phyloP scores from a whole-genome alignment of 2,329 filamentous ascomycete genomes.

The Fusarium illudens region DNA sequence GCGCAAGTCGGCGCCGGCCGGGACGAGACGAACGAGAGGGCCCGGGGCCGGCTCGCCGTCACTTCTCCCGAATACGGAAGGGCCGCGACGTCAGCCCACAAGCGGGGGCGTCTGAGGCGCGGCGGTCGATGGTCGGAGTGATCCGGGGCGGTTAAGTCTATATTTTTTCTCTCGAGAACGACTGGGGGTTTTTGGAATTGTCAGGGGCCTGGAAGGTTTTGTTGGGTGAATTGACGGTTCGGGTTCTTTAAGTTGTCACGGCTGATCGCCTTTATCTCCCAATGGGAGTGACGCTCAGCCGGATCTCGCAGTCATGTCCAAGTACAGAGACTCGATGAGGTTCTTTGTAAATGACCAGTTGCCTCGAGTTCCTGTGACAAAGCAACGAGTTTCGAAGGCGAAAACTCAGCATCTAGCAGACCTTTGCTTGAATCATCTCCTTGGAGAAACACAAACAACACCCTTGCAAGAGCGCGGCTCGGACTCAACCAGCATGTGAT shows the following conservation, averaged over 20 bases:
- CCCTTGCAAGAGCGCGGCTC: background rate
- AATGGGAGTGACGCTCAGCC: background rate
- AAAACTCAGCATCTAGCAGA: background rate
- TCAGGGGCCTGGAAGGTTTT: background rate
- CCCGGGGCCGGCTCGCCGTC: conserved; percentile 9
- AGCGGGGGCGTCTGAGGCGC: conserved; percentile 34
- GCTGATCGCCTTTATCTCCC: background rate
- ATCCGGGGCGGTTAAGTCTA: conserved; percentile 32
- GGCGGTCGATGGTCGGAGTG: conserved; percentile 36
- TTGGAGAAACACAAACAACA: background rate
- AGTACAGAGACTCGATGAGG: background rate
- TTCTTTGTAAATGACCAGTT: background rate
- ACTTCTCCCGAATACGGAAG: conserved; percentile 38
- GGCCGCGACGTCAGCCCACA: conserved; percentile 38
- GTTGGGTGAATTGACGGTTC: background rate
- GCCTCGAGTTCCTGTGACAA: background rate
- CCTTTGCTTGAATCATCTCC: background rate
- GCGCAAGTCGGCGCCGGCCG: conserved; percentile 22
- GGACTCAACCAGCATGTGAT: conserved; percentile 22
- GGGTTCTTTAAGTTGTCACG: background rate
- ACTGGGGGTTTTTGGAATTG: background rate
- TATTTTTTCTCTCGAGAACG: conserved; percentile 17
- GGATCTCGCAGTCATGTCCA: background rate
- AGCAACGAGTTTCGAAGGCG: background rate
- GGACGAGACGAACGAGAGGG: conserved; percentile 9